Conservation (phyloP, 1,284 basidiomycete genomes). For the Sporisorium sorghi region DNA sequence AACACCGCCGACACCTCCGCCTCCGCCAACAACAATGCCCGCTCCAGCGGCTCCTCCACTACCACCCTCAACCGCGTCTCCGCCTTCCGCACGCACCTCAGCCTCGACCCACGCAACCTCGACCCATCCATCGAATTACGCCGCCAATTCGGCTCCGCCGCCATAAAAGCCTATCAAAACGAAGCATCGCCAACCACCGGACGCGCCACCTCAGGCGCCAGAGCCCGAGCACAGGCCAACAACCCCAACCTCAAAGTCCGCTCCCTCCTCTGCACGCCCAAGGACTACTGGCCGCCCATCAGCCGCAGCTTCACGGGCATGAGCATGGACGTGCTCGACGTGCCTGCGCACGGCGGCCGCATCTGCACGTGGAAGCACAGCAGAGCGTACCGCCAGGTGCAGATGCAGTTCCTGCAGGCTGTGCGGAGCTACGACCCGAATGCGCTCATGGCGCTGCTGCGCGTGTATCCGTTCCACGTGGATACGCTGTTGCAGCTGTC, state of each 20-base stretch:
- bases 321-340: slow-evolving; percentile 59
- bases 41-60: not conserved
- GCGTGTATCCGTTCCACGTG: slow-evolving; percentile 67
- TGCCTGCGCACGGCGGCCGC: slow-evolving; percentile 44
- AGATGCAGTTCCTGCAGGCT: slow-evolving; percentile 66
- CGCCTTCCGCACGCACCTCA: slow-evolving; percentile 46
- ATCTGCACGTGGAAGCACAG: slow-evolving; percentile 62
- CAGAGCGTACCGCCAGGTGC: slow-evolving; percentile 63
- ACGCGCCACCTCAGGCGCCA: slow-evolving; percentile 35
- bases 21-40: slow-evolving; percentile 8
- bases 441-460: slow-evolving; percentile 56
- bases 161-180: slow-evolving; percentile 65
- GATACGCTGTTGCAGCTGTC: slow-evolving; percentile 66
- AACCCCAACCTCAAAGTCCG: slow-evolving; percentile 64
- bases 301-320: slow-evolving; percentile 64
- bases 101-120: slow-evolving; percentile 53
- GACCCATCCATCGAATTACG: slow-evolving; percentile 65
- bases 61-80: slow-evolving; percentile 19
- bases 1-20: slow-evolving; percentile 8
- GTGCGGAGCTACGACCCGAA: slow-evolving; percentile 65
- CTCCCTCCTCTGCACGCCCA: slow-evolving; percentile 62
- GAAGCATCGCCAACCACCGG: slow-evolving; percentile 34
- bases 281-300: slow-evolving; percentile 65
- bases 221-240: slow-evolving; percentile 55
- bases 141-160: slow-evolving; percentile 66